Evolutionary conservation across 352 stramenopile genomes (phyloP).

Genomic region (Phytophthora megakarya): DNA sequence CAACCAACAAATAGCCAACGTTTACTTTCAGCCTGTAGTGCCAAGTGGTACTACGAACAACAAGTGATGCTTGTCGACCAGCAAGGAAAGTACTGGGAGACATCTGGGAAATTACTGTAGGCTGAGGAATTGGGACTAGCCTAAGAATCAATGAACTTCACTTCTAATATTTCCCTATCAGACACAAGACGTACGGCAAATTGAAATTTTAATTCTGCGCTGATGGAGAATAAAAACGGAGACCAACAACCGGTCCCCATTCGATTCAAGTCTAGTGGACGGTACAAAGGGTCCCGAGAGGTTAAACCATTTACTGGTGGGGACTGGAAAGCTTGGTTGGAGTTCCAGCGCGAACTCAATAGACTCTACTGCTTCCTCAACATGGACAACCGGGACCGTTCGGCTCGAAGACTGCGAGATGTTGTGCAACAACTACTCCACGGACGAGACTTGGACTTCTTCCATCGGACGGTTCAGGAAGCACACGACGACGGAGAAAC

Average conservation of each 20-base stretch:
- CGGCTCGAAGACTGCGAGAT: not conserved
- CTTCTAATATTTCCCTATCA: too few relatives aligned
- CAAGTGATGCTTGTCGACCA: too few relatives aligned
- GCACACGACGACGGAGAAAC: not conserved
- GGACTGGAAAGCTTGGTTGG: not conserved
- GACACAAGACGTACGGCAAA: too few relatives aligned
- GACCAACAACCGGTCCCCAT: not conserved
- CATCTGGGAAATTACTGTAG: too few relatives aligned
- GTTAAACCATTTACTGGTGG: not conserved
- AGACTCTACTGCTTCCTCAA: not conserved
- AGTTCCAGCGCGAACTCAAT: not conserved
- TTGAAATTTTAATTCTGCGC: slow-evolving; percentile 3
- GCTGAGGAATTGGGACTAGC: too few relatives aligned
- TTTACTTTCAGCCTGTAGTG: too few relatives aligned
- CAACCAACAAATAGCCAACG: too few relatives aligned
- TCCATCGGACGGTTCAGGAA: too few relatives aligned
- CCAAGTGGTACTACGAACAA: too few relatives aligned
- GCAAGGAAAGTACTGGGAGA: too few relatives aligned
- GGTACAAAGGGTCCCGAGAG: not conserved
- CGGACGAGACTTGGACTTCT: not conserved
- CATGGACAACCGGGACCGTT: not conserved
- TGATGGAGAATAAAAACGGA: not conserved
- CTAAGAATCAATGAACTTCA: too few relatives aligned
- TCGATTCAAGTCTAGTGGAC: not conserved
- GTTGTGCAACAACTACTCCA: not conserved